Conservation (phyloP, 129 eudicot genomes). For the Cynara cardunculus region DNA sequence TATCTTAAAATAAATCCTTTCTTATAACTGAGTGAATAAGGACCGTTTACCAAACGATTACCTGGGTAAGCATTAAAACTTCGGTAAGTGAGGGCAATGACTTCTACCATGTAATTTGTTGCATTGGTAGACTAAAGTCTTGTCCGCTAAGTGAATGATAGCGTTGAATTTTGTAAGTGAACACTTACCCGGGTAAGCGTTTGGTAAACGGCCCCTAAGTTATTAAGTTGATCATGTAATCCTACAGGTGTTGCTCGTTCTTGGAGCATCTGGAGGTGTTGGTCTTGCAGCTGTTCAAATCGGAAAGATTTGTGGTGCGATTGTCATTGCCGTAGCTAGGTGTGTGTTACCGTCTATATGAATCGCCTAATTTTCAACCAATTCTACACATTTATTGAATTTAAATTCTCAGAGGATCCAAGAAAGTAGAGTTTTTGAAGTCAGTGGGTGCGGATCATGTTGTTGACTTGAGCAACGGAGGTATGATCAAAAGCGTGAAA, state of each 20-base stretch:
- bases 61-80: too few species aligned
- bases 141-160: too few species aligned
- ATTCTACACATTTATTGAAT: neutral
- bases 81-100: too few species aligned
- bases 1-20: neutral
- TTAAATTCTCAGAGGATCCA: slow-evolving; percentile 42
- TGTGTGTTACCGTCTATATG: slow-evolving; percentile 4
- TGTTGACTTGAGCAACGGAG: slow-evolving; percentile 66
- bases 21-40: neutral
- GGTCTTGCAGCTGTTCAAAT: slow-evolving; percentile 98
- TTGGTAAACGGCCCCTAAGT: neutral
- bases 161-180: too few species aligned
- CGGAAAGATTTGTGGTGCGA: slow-evolving; percentile 87
- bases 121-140: too few species aligned
- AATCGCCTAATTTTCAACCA: neutral
- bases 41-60: too few species aligned
- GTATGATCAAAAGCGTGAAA: slow-evolving; percentile 62
- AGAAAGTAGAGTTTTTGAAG: slow-evolving; percentile 74
- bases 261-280: slow-evolving; percentile 99
- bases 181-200: too few species aligned
- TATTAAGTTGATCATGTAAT: neutral
- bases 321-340: slow-evolving; percentile 91
- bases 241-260: slow-evolving; percentile 84
- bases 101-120: too few species aligned
- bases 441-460: slow-evolving; percentile 85